phyloP scores from a whole-genome alignment of 2,329 filamentous ascomycete species.

The Cercospora janseana region DNA sequence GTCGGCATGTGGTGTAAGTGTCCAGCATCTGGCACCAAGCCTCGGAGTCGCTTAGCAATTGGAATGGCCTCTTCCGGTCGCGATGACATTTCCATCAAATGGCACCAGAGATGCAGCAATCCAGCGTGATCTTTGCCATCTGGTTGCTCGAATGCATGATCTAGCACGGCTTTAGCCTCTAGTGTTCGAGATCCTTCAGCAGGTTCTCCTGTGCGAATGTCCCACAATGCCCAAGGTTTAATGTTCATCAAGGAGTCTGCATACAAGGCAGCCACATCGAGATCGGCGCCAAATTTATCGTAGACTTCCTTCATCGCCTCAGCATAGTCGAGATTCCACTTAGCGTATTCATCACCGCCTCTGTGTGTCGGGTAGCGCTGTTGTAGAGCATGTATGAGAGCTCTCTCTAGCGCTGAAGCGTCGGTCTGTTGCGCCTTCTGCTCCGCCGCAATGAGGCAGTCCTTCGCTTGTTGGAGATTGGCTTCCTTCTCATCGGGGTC shows the following conservation, averaged over 20 bases:
- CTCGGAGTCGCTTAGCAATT: conserved; percentile 61
- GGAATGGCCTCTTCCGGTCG: conserved; percentile 62
- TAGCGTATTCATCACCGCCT: conserved; percentile 56
- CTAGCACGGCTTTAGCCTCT: conserved; percentile 59
- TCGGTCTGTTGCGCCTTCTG: conserved; percentile 33
- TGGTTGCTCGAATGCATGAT: conserved; percentile 54
- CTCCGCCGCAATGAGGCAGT: conserved; percentile 49
- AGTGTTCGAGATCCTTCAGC: conserved; percentile 55
- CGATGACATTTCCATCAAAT: conserved; percentile 74
- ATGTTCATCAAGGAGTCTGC: conserved; percentile 66
- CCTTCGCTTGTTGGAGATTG: conserved; percentile 51
- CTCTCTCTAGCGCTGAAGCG: conserved; percentile 56
- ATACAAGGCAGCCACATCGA: conserved; percentile 64
- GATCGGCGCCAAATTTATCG: conserved; percentile 52
- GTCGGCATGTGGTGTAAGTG: conserved; percentile 76
- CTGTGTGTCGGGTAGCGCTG: conserved; percentile 53
- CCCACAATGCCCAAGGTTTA: conserved; percentile 65
- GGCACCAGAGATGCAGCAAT: conserved; percentile 71
- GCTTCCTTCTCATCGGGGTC: conserved; percentile 58
- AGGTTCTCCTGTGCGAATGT: conserved; percentile 58
- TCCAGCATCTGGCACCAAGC: conserved; percentile 65
- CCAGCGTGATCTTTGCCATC: conserved; percentile 62
- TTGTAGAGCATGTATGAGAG: conserved; percentile 62
- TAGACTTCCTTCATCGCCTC: conserved; percentile 60
- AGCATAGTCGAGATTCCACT: conserved; percentile 61